phyloP scores from a whole-genome alignment of 2,329 filamentous ascomycete species.

The Trichoderma endophyticum region DNA sequence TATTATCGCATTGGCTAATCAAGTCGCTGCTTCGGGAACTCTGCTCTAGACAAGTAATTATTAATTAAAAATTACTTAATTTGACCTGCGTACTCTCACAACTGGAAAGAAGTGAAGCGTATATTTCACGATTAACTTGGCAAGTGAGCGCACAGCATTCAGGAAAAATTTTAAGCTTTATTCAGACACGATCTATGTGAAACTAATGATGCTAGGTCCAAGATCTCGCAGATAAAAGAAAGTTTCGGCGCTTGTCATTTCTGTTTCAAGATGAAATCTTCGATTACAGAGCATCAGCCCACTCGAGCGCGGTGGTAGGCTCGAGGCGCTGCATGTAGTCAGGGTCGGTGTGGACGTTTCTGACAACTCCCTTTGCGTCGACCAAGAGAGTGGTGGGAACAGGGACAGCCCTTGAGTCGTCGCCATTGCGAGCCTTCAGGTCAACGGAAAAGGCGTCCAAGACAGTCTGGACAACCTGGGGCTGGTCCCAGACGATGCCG shows the following conservation, averaged over 20 bases:
- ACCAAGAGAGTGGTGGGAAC: not conserved
- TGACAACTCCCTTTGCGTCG: not conserved
- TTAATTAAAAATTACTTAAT: no score
- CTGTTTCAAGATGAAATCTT: no score
- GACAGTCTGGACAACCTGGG: not conserved
- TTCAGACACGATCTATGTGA: not conserved
- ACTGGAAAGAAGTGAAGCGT: not conserved
- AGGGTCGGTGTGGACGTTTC: not conserved
- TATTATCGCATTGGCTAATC: not conserved
- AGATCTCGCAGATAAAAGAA: not conserved
- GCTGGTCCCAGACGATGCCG: conserved; percentile 1
- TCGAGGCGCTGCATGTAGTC: conserved; percentile 7
- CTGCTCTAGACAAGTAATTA: not conserved
- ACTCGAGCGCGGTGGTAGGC: not conserved
- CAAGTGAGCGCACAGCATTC: not conserved
- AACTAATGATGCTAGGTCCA: not conserved
- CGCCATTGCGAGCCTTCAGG: not conserved
- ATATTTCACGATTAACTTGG: not conserved
- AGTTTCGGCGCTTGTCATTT: not conserved
- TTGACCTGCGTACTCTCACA: not conserved
- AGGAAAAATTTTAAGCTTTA: not conserved
- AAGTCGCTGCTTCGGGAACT: not conserved
- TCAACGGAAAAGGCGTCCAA: conserved; percentile 2
- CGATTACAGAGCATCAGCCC: not conserved
- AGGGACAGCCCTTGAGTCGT: not conserved